phyloP scores from a whole-genome alignment of 345 rosid species.

The Microthlaspi erraticum region DNA sequence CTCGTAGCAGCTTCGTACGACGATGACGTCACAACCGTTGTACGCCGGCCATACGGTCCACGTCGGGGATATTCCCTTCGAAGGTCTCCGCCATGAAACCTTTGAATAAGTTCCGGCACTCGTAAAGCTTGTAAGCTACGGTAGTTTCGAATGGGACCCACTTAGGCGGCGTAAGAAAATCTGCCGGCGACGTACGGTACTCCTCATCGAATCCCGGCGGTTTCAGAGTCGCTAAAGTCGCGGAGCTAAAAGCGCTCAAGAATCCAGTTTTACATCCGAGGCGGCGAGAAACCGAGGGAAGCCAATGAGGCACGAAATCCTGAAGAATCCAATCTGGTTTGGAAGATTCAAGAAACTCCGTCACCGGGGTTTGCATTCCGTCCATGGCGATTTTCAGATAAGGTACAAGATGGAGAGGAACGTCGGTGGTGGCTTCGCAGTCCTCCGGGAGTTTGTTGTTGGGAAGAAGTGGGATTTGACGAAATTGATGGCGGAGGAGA shows the following conservation, averaged over 20 bases:
- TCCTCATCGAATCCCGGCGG: slow-evolving; percentile 35
- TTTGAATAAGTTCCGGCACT: slow-evolving; percentile 41
- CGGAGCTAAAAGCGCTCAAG: slow-evolving; percentile 19
- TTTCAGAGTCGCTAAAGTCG: background rate
- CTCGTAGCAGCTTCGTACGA: slow-evolving; percentile 56
- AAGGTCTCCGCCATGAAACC: slow-evolving; percentile 8
- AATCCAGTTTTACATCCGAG: slow-evolving; percentile 17
- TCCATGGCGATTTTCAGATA: slow-evolving; percentile 52
- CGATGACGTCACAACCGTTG: slow-evolving; percentile 46
- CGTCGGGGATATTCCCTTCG: slow-evolving; percentile 40
- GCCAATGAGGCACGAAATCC: slow-evolving; percentile 53
- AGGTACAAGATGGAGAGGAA: slow-evolving; percentile 38
- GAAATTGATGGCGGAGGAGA: slow-evolving; percentile 36
- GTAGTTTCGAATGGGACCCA: slow-evolving; percentile 52
- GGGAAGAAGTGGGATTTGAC: slow-evolving; percentile 46
- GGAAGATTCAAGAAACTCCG: slow-evolving; percentile 37
- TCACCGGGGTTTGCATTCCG: slow-evolving; percentile 36
- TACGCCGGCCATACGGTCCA: slow-evolving; percentile 27
- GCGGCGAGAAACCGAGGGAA: slow-evolving; percentile 44
- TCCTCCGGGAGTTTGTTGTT: slow-evolving; percentile 42
- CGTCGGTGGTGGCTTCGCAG: slow-evolving; percentile 49
- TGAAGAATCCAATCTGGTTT: slow-evolving; percentile 52
- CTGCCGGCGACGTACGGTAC: slow-evolving; percentile 36
- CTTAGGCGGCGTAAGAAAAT: slow-evolving; percentile 38
- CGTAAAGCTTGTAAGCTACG: slow-evolving; percentile 41